Conservation (phyloP, 106 monocot genomes). For the Hemerocallis citrina region DNA sequence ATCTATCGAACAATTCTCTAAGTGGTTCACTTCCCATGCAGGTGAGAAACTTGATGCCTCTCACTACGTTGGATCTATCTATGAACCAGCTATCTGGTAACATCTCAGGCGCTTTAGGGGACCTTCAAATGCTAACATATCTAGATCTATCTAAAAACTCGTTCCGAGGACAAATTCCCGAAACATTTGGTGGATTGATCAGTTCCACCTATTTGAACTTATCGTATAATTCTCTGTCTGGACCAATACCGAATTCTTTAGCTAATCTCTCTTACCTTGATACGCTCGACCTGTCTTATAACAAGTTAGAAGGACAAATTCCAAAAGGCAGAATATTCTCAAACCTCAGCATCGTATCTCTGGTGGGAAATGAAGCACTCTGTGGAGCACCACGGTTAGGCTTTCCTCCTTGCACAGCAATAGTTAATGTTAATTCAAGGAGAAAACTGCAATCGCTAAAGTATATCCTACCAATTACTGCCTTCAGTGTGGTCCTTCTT, state of each 20-base stretch:
- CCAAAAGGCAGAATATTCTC: background rate
- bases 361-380: background rate
- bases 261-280: background rate
- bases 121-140: slow-evolving; percentile 2
- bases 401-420: background rate
- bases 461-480: background rate
- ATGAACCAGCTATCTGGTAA: background rate
- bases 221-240: slow-evolving; percentile 10
- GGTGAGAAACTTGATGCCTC: background rate
- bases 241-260: slow-evolving; percentile 5
- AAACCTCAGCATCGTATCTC: background rate
- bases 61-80: background rate
- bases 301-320: background rate
- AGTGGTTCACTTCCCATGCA: background rate
- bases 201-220: slow-evolving; percentile 7
- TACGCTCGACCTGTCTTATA: background rate
- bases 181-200: slow-evolving; percentile 3
- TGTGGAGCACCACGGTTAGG: background rate
- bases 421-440: background rate
- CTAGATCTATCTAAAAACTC: slow-evolving; percentile 2
- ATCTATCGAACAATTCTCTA: background rate
- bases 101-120: background rate
- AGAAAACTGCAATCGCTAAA: background rate
- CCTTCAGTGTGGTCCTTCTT: background rate
- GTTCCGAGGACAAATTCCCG: slow-evolving; percentile 12